These are phyloP conservation scores for Thamnidium elegans DNA, from an alignment of 192 early-diverging fungal genomes.

Conservation along the genomic window DNA sequence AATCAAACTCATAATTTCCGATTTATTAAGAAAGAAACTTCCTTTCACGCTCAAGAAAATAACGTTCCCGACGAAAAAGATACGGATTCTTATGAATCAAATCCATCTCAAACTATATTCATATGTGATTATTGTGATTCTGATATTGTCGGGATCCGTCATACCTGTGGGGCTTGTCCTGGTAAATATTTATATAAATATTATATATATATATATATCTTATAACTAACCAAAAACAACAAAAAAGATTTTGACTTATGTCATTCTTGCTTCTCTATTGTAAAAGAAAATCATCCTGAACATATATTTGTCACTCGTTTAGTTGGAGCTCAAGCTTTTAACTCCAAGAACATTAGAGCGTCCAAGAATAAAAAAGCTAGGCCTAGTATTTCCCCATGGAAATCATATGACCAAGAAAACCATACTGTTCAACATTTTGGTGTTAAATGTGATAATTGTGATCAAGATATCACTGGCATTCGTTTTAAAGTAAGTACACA, in stretches of 20 bases:
- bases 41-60: neutral
- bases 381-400: neutral
- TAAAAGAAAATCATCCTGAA: conserved; percentile 36
- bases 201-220: neutral
- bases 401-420: neutral
- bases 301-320: conserved; percentile 41
- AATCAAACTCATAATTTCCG: conserved; percentile 7
- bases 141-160: conserved; percentile 50
- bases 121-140: conserved; percentile 57
- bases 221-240: neutral
- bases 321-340: neutral
- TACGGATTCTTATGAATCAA: neutral
- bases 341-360: conserved; percentile 21
- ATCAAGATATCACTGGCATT: conserved; percentile 39
- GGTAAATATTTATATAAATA: conserved; percentile 3
- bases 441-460: conserved; percentile 48
- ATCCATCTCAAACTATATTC: neutral
- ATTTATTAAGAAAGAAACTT: neutral
- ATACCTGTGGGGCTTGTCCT: conserved; percentile 56
- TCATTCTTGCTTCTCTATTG: conserved; percentile 49
- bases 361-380: conserved; percentile 18
- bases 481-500: conserved; percentile 51
- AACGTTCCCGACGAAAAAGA: neutral
- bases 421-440: conserved; percentile 34
- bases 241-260: conserved; percentile 55